Conservation (phyloP, 805 yeast genomes). For the Ogataea neopini region DNA sequence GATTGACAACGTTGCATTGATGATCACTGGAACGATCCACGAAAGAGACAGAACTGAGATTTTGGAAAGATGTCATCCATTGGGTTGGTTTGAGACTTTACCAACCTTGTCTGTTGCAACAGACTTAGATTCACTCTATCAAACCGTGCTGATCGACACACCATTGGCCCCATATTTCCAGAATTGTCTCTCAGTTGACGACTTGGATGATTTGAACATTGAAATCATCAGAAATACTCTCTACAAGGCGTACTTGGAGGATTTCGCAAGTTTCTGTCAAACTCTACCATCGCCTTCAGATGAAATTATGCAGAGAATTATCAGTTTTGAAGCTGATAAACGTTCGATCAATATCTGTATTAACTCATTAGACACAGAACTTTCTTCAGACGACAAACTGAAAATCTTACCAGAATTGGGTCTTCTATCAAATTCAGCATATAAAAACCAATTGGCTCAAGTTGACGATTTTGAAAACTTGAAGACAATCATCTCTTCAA, state of each 20-base stretch:
- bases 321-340: conserved; percentile 93
- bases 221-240: conserved; percentile 91
- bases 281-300: conserved; percentile 70
- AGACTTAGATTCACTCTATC: conserved; percentile 89
- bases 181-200: conserved; percentile 82
- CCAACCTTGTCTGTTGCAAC: conserved; percentile 95
- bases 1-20: conserved; percentile 95
- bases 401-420: conserved; percentile 82
- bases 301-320: conserved; percentile 75
- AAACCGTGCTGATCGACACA: conserved; percentile 90
- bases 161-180: conserved; percentile 97
- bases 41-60: conserved; percentile 90
- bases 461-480: conserved; percentile 88
- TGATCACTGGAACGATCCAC: conserved; percentile 96
- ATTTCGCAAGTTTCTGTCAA: conserved; percentile 68
- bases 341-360: conserved; percentile 88
- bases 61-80: conserved; percentile 87
- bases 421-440: conserved; percentile 66
- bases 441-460: conserved; percentile 62
- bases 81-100: conserved; percentile 97
- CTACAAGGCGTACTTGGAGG: conserved; percentile 91
- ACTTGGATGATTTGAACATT: conserved; percentile 91
- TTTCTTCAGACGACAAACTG: conserved; percentile 69
- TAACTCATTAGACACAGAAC: conserved; percentile 83
- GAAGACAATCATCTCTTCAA: conserved; percentile 58